These are phyloP conservation scores for Coelastrella sp. DNA, from an alignment of 139 green algal genomes.

Conservation along the genomic window DNA sequence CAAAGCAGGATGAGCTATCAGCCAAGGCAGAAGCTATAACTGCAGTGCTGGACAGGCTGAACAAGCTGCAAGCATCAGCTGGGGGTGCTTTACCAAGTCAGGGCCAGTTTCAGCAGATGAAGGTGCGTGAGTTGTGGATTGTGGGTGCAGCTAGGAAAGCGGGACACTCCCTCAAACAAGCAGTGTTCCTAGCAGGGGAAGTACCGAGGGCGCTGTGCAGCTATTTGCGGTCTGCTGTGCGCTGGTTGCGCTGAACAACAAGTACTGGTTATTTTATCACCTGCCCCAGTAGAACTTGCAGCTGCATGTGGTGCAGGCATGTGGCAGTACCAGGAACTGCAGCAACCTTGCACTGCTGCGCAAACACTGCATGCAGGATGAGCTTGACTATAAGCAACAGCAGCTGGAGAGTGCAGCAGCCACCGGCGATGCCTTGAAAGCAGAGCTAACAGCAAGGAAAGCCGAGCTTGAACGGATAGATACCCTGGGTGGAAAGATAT, in stretches of 20 bases:
- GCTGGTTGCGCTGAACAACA: neutral
- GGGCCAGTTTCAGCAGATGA: slow-evolving; percentile 73
- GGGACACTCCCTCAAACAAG: neutral
- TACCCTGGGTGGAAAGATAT: slow-evolving; percentile 64
- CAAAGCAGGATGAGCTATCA: slow-evolving; percentile 55
- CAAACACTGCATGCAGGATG: slow-evolving; percentile 57
- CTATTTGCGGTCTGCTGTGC: too few relatives aligned
- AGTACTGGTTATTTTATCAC: neutral
- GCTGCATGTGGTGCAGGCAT: neutral
- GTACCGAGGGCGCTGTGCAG: neutral
- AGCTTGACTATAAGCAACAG: slow-evolving; percentile 81
- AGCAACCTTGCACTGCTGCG: neutral
- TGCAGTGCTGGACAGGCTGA: slow-evolving; percentile 62
- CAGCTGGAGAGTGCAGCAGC: slow-evolving; percentile 53
- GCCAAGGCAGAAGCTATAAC: slow-evolving; percentile 62
- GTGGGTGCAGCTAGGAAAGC: too few relatives aligned
- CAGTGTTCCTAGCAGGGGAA: neutral
- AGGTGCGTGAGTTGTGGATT: slow-evolving; percentile 14
- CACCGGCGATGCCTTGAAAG: slow-evolving; percentile 35
- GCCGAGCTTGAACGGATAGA: slow-evolving; percentile 66
- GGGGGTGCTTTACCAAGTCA: slow-evolving; percentile 52
- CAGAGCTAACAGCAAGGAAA: slow-evolving; percentile 42
- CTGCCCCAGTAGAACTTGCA: neutral
- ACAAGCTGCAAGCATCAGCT: slow-evolving; percentile 40
- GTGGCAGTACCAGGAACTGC: neutral